phyloP scores from a whole-genome alignment of 164 flowering plant species.

The Chimonanthus salicifolius region DNA sequence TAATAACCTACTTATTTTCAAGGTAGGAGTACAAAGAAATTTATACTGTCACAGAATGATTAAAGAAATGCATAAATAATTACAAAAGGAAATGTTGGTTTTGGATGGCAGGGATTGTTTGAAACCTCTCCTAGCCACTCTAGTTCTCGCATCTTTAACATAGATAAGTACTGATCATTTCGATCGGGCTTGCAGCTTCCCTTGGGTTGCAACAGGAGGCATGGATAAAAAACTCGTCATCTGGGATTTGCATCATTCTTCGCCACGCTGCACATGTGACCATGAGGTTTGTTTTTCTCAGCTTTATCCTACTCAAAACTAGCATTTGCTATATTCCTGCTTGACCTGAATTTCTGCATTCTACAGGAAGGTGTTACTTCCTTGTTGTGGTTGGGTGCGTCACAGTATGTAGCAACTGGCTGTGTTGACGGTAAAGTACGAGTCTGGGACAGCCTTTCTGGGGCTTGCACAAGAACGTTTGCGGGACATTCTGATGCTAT shows the following conservation, averaged over 20 bases:
- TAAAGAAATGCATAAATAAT: too few species aligned
- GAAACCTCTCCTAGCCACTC: background rate
- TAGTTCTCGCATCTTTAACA: background rate
- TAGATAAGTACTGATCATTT: background rate
- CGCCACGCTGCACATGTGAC: constrained; percentile 55
- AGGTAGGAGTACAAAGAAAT: too few species aligned
- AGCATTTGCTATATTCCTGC: background rate
- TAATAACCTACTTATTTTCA: too few species aligned
- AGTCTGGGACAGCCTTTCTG: constrained; percentile 85
- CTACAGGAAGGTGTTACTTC: constrained; percentile 72
- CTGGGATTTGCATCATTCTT: constrained; percentile 77
- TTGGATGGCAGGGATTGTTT: background rate
- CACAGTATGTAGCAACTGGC: constrained; percentile 66
- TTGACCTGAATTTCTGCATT: background rate
- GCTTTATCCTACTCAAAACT: background rate
- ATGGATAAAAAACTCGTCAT: constrained; percentile 74
- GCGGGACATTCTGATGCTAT: constrained; percentile 60
- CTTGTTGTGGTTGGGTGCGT: constrained; percentile 68
- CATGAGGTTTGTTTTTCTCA: constrained; percentile 51
- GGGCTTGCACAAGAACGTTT: constrained; percentile 55
- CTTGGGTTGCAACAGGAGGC: constrained; percentile 82
- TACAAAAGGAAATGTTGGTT: background rate
- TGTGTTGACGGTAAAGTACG: constrained; percentile 66
- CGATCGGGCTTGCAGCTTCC: constrained; percentile 35
- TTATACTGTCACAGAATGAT: too few species aligned